A percentile compares a stretch with the other conserved stretches of the same genome.
Conservation (phyloP, 1,284 basidiomycete species). For the Apiotrichum veenhuisii region DNA sequence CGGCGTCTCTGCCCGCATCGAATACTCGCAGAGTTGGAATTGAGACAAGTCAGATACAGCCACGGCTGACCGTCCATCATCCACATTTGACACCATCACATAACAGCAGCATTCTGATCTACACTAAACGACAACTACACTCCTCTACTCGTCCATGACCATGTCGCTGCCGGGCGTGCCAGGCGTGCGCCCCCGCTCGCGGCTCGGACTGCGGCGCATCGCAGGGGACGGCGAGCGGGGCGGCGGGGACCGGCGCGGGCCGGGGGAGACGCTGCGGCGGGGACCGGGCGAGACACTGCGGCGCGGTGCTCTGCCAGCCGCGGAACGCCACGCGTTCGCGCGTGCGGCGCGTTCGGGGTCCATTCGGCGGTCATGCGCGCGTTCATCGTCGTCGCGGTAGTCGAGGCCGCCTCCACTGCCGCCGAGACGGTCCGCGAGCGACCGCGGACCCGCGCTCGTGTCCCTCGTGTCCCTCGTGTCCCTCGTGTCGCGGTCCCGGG, state of each 20-base stretch:
- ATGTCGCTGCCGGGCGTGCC: conserved; percentile 12
- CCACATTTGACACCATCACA: too few relatives aligned
- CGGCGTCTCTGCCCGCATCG: too few relatives aligned
- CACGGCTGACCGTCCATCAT: too few relatives aligned
- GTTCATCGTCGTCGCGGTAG: conserved; percentile 11
- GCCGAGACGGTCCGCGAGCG: conserved; percentile 42
- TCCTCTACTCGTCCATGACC: conserved; percentile 18
- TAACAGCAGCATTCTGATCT: too few relatives aligned
- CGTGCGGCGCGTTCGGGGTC: conserved; percentile 1
- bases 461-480: background rate
- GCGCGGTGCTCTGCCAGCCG: background rate
- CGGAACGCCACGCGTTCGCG: conserved; percentile 1
- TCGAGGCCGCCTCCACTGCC: background rate
- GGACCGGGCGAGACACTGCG: background rate
- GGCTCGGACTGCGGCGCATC: background rate
- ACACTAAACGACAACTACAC: too few relatives aligned
- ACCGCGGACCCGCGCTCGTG: too few relatives aligned
- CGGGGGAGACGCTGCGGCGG: background rate
- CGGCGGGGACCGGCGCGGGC: background rate
- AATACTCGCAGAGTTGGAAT: too few relatives aligned
- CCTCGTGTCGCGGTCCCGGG: conserved; percentile 45
- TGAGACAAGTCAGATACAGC: too few relatives aligned
- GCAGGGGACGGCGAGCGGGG: background rate
- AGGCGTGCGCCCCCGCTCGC: background rate
- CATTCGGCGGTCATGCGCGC: background rate